Base-by-base conservation (phyloP, 345 rosid species). In the Syzygium aromaticum region DNA sequence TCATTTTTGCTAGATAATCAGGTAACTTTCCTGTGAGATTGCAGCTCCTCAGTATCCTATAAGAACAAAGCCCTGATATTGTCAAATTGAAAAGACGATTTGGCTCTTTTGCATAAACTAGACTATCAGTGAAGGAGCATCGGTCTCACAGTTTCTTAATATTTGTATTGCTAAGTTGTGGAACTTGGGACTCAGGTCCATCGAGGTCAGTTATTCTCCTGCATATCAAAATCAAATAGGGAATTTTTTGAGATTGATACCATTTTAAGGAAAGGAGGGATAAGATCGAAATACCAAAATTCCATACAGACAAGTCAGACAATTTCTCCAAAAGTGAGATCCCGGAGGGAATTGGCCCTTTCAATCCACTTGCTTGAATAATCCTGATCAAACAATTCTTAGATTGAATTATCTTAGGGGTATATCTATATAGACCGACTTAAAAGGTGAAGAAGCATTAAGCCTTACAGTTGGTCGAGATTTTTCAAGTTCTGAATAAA, bases 21-120 rank as follows among this genome's bases (percentile, higher is more conserved):
- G 96, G 97, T 51, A 94, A 63, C 13, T 9, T 7, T 77, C 93
- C 95, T 33, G 77, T 86, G 84, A 94, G 85, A 90, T 89, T 94
- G 92, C 95, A 93, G 90, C 91, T 92, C 88, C 96, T 91, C 86
- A 95, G 85, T 78, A 92, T 87, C 87, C 95, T 95, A 91, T 38
- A 64, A 87, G 8, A 33, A 13, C 25, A 43, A 56, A 33, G 43
- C 25, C 2, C 43, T 11, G 23, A 84, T 51, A 61, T 56, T 56
- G 27, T 56, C n/a, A 56, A n/a, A 56, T 23, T 22, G 61, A 5
- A 3, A 56, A 23, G 61, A 22, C 61, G 5, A 8, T 56, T 22
- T 8, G 27, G 12, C 61, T 56, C 61, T 56, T 56, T 56, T 56
- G 12, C 61, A 56, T 56, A 22, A 56, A 56, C 12, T 22, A 56